Conservation (phyloP, 2,329 filamentous ascomycete genomes). For the Arthrobotrys musiformis region DNA sequence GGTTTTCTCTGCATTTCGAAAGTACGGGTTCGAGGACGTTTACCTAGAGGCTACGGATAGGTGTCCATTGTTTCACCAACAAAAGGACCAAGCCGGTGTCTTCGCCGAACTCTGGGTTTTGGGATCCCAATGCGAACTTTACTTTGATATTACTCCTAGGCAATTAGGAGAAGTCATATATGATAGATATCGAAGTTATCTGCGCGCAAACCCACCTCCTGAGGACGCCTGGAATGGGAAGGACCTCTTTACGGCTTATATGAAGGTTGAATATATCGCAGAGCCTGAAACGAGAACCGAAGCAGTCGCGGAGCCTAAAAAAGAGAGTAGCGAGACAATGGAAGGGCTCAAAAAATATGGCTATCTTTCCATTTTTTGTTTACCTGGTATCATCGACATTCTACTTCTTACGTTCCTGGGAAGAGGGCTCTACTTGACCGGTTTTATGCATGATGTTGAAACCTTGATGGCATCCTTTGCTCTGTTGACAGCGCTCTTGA, state of each 20-base stretch:
- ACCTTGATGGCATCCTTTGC: conserved; percentile 69
- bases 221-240: conserved; percentile 57
- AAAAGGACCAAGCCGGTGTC: conserved; percentile 72
- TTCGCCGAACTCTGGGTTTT: conserved; percentile 73
- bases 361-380: conserved; percentile 71
- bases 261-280: conserved; percentile 59
- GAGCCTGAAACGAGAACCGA: conserved; percentile 44
- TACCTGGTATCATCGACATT: conserved; percentile 73
- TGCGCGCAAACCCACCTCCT: conserved; percentile 59
- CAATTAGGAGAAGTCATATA: conserved; percentile 65
- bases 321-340: conserved; percentile 23
- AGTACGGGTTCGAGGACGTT: conserved; percentile 71
- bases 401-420: conserved; percentile 70
- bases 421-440: conserved; percentile 71
- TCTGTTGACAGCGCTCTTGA: conserved; percentile 70
- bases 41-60: conserved; percentile 73
- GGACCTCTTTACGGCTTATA: conserved; percentile 62
- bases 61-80: conserved; percentile 71
- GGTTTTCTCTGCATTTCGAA: conserved; percentile 70
- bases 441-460: conserved; percentile 67
- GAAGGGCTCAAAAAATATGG: conserved; percentile 67
- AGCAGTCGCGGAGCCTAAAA: not conserved
- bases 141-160: conserved; percentile 70
- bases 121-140: conserved; percentile 72
- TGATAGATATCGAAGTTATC: conserved; percentile 60